Conservation (phyloP, 1,284 basidiomycete genomes). For the Coniophora puteana region DNA sequence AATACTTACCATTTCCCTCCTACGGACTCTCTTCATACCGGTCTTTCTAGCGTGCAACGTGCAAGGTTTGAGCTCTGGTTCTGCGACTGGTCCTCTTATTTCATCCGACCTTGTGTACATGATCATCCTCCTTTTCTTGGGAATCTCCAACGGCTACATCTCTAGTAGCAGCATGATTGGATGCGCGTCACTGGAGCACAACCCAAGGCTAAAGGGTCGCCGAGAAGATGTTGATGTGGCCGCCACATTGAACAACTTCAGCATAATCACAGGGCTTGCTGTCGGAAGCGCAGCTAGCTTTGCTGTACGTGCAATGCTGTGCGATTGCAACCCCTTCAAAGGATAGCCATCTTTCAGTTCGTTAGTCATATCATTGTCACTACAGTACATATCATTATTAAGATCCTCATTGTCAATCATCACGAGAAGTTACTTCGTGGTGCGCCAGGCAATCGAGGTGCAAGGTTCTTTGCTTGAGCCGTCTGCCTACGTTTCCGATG, state of each 20-base stretch:
- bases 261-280: constrained; percentile 71
- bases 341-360: not conserved
- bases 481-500: constrained; percentile 54
- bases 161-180: constrained; percentile 70
- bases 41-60: constrained; percentile 84
- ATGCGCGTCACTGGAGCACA: constrained; percentile 69
- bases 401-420: too few relatives aligned
- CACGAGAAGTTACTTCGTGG: constrained; percentile 31
- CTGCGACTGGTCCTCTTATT: constrained; percentile 45
- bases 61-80: constrained; percentile 33
- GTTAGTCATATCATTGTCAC: not conserved
- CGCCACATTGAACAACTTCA: constrained; percentile 78
- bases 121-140: constrained; percentile 67
- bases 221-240: constrained; percentile 80
- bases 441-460: constrained; percentile 50
- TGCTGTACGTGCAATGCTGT: constrained; percentile 64
- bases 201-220: constrained; percentile 57
- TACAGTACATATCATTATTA: constrained; percentile 6
- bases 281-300: constrained; percentile 78
- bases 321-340: constrained; percentile 68
- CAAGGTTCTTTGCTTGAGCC: constrained; percentile 53
- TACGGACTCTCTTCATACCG: constrained; percentile 78
- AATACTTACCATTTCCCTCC: constrained; percentile 60
- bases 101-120: constrained; percentile 76
- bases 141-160: constrained; percentile 76